These are phyloP conservation scores for Cutaneotrichosporon curvatum DNA, from an alignment of 1,284 basidiomycete species.

Conservation along the genomic window DNA sequence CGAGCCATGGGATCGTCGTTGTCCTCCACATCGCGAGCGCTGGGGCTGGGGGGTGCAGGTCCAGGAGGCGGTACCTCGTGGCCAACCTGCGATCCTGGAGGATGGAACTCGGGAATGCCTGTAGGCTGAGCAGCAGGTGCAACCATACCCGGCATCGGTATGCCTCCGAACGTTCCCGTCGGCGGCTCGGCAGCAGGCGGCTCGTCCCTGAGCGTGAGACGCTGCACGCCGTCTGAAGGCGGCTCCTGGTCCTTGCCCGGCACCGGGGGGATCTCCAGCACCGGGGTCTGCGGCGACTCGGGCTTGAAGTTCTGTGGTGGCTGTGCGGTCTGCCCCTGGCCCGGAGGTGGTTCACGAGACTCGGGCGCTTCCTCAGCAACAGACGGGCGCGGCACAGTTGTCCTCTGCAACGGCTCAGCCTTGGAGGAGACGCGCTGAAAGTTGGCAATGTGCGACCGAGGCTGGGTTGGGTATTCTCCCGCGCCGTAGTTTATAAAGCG, in stretches of 20 bases:
- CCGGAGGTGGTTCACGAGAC: too few species aligned
- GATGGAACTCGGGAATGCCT: slow-evolving; percentile 1
- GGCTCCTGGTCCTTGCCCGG: neutral
- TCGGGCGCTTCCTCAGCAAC: neutral
- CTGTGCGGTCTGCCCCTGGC: neutral
- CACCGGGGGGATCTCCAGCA: neutral
- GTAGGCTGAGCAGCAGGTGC: slow-evolving; percentile 12
- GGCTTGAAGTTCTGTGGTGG: neutral
- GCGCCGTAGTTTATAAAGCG: slow-evolving; percentile 54
- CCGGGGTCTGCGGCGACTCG: neutral
- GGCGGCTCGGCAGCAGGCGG: slow-evolving; percentile 15
- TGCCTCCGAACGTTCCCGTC: slow-evolving; percentile 29
- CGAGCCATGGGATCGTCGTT: slow-evolving; percentile 66
- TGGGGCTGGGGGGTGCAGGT: slow-evolving; percentile 24
- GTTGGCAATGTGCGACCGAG: slow-evolving; percentile 36
- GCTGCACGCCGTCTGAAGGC: slow-evolving; percentile 2
- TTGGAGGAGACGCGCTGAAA: slow-evolving; percentile 38
- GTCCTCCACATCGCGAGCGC: slow-evolving; percentile 43
- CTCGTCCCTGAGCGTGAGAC: neutral
- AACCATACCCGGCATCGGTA: slow-evolving; percentile 42
- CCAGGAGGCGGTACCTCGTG: slow-evolving; percentile 30
- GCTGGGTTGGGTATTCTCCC: slow-evolving; percentile 42
- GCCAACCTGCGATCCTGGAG: neutral
- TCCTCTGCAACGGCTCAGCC: neutral
- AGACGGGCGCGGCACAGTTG: neutral